These are phyloP conservation scores for Esteya vermicola DNA, from an alignment of 2,329 filamentous ascomycete species.

Conservation along the genomic window DNA sequence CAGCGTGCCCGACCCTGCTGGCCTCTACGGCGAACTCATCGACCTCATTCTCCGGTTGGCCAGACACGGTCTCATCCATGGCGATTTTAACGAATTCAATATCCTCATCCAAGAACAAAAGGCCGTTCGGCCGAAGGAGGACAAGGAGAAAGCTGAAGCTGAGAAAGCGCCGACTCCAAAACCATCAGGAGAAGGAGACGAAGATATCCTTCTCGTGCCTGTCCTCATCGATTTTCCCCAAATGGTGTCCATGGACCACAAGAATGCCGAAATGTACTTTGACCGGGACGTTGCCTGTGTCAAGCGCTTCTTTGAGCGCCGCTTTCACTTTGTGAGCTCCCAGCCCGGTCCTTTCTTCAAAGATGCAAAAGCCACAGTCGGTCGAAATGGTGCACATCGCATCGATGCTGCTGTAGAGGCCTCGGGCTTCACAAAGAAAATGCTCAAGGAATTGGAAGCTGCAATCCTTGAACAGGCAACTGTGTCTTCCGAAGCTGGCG, in stretches of 20 bases:
- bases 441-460: conserved; percentile 82
- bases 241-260: conserved; percentile 90
- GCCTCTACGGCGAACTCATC: conserved; percentile 86
- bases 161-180: no score
- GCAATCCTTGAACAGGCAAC: conserved; percentile 72
- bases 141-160: conserved; percentile 6
- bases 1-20: conserved; percentile 65
- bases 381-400: conserved; percentile 49
- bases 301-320: conserved; percentile 81
- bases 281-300: conserved; percentile 91
- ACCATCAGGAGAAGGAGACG: neutral
- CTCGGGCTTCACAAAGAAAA: conserved; percentile 91
- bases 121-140: no score
- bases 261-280: conserved; percentile 94
- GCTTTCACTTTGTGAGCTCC: conserved; percentile 77
- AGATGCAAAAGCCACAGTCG: conserved; percentile 63
- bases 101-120: conserved; percentile 77
- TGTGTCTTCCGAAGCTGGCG: conserved; percentile 18
- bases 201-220: conserved; percentile 40
- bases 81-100: conserved; percentile 99
- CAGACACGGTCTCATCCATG: conserved; percentile 80
- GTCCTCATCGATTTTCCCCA: conserved; percentile 96
- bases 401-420: conserved; percentile 83
- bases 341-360: conserved; percentile 74
- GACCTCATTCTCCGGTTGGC: conserved; percentile 73